A percentile compares a stretch with the other conserved stretches of the same genome.
Evolutionary conservation across 805 yeast genomes (phyloP).

Genomic region (Kuraishia piskuri): DNA sequence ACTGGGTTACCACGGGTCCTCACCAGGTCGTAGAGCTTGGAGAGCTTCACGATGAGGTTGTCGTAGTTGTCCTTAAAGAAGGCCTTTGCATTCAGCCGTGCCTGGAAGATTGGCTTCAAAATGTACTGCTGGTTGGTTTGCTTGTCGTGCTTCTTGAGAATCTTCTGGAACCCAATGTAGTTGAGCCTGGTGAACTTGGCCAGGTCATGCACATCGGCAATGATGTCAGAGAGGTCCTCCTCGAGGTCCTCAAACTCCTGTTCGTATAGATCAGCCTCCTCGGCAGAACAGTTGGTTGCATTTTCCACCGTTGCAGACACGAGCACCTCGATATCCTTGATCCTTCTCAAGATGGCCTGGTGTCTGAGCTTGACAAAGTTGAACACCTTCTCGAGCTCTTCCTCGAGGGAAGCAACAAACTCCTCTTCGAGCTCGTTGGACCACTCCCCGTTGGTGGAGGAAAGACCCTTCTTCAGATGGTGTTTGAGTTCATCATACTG

Average conservation of each 20-base stretch:
- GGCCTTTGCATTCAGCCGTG: conserved; percentile 86
- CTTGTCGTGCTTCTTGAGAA: conserved; percentile 94
- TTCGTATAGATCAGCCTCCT: conserved; percentile 31
- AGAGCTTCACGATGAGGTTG: conserved; percentile 76
- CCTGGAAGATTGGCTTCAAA: conserved; percentile 88
- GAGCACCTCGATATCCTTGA: conserved; percentile 69
- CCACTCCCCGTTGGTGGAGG: conserved; percentile 55
- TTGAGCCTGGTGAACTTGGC: conserved; percentile 90
- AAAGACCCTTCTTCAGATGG: conserved; percentile 60
- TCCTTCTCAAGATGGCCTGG: conserved; percentile 76
- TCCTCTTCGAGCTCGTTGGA: conserved; percentile 70
- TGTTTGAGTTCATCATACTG: conserved; percentile 87
- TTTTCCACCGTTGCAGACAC: conserved; percentile 51
- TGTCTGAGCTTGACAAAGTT: conserved; percentile 85
- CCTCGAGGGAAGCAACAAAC: conserved; percentile 66
- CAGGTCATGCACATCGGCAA: conserved; percentile 95
- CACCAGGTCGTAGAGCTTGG: conserved; percentile 83
- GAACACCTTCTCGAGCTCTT: conserved; percentile 87
- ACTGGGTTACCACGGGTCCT: conserved; percentile 95
- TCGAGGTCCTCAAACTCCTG: conserved; percentile 68
- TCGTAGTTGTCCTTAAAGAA: conserved; percentile 95
- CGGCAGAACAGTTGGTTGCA: conserved; percentile 27
- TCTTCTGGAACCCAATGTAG: conserved; percentile 95
- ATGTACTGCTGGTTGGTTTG: conserved; percentile 57
- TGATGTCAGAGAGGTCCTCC: conserved; percentile 74